Evolutionary conservation across 495 filamentous ascomycete species (phyloP).

Genomic region (Podospora pseudopauciseta): DNA sequence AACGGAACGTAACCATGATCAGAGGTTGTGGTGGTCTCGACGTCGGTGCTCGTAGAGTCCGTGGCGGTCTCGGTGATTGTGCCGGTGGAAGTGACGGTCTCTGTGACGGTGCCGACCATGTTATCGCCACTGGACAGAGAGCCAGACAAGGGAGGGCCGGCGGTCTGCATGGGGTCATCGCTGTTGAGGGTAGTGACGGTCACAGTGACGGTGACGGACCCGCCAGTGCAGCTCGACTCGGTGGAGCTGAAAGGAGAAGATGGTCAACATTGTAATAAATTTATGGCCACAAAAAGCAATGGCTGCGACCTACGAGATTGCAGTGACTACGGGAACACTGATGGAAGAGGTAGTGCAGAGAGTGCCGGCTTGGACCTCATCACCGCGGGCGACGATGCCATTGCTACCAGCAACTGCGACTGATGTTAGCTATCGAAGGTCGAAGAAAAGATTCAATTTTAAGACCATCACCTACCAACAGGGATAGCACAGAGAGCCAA

Average conservation of each 20-base stretch:
- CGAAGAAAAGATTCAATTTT: not conserved
- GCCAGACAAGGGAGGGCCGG: not conserved
- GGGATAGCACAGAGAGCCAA: not conserved
- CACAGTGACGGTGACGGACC: slow-evolving; percentile 9
- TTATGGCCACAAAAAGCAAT: not conserved
- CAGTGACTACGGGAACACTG: not conserved
- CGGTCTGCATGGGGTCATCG: not conserved
- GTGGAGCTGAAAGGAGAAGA: not conserved
- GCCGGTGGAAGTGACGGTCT: not conserved
- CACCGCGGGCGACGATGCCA: not conserved
- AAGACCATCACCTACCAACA: not conserved
- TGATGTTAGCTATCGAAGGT: not conserved
- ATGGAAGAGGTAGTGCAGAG: not conserved
- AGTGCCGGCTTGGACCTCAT: not conserved
- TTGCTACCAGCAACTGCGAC: not conserved
- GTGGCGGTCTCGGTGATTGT: not conserved
- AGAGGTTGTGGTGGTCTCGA: not conserved
- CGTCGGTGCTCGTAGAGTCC: not conserved
- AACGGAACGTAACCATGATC: not conserved
- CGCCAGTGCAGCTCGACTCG: not conserved
- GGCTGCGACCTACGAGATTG: not conserved
- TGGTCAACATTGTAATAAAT: not conserved
- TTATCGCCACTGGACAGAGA: not conserved
- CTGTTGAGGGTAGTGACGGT: slow-evolving; percentile 9
- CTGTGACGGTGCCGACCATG: not conserved